Evolutionary conservation across 2,329 filamentous ascomycete genomes (phyloP).

Genomic region (Parafenestella ontariensis): DNA sequence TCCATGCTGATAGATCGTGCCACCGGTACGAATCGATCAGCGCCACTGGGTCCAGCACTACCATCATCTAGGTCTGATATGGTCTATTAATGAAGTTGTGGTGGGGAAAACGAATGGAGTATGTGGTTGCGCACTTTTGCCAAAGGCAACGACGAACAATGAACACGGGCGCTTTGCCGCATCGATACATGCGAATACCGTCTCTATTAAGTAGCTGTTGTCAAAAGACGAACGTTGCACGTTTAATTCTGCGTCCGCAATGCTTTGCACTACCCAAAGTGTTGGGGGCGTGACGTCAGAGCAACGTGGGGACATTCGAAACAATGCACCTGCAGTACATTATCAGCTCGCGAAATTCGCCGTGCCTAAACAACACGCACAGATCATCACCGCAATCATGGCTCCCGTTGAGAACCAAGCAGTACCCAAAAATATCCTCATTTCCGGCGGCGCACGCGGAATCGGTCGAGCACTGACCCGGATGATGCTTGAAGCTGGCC

Average conservation of each 20-base stretch:
- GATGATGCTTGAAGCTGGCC: conserved; percentile 54
- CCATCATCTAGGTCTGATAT: too few relatives aligned
- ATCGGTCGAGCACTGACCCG: conserved; percentile 58
- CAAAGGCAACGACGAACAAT: too few relatives aligned
- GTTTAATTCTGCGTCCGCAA: background rate
- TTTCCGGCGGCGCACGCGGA: conserved; percentile 55
- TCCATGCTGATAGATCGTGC: too few relatives aligned
- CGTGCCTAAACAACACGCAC: background rate
- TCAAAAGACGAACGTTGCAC: background rate
- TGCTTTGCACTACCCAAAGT: background rate
- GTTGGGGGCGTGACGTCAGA: conserved; percentile 32
- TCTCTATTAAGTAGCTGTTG: background rate
- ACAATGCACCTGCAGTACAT: conserved; percentile 7
- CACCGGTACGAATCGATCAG: too few relatives aligned
- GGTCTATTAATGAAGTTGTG: too few relatives aligned
- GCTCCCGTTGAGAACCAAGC: conserved; percentile 11
- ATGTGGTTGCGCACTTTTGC: too few relatives aligned
- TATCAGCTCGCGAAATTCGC: background rate
- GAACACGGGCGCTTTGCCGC: too few relatives aligned
- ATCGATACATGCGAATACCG: too few relatives aligned
- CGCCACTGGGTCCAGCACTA: too few relatives aligned
- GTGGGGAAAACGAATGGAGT: too few relatives aligned
- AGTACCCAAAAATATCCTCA: conserved; percentile 44
- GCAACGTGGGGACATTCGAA: conserved; percentile 22
- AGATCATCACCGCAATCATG: conserved; percentile 11